Evolutionary conservation across 495 filamentous ascomycete species (phyloP).

Genomic region (Trichoderma gamsii): DNA sequence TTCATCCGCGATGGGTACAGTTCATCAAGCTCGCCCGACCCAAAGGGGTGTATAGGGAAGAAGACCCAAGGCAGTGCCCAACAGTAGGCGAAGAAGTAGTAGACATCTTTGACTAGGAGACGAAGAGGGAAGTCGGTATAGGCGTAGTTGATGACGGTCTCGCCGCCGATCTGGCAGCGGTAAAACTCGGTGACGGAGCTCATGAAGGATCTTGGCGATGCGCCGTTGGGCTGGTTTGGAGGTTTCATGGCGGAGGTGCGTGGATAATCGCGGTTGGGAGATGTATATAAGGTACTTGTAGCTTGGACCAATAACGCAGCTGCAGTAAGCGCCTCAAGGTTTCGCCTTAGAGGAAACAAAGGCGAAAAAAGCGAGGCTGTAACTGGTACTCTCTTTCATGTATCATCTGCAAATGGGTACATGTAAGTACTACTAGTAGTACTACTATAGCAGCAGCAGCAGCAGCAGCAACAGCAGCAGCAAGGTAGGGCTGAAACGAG

Average conservation of each 20-base stretch:
- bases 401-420: too few relatives aligned
- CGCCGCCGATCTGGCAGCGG: conserved; percentile 47
- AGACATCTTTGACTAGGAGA: conserved; percentile 50
- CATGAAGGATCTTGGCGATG: conserved; percentile 1
- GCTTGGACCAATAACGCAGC: too few relatives aligned
- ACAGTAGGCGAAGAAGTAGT: conserved; percentile 44
- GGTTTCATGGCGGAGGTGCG: conserved; percentile 11
- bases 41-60: conserved; percentile 43
- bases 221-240: neutral
- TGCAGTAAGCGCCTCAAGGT: too few relatives aligned
- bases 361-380: too few relatives aligned
- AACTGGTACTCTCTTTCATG: too few relatives aligned
- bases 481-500: neutral
- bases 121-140: conserved; percentile 57
- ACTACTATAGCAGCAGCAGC: neutral
- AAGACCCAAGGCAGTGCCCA: conserved; percentile 49
- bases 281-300: neutral
- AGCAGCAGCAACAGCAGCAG: neutral
- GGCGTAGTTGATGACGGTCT: conserved; percentile 41
- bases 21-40: conserved; percentile 51
- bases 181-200: conserved; percentile 37
- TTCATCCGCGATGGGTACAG: conserved; percentile 48
- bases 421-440: neutral
- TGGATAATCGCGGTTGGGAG: neutral
- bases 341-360: too few relatives aligned